A percentile compares a stretch with the other conserved stretches of the same genome.
phyloP scores from a whole-genome alignment of 2,329 filamentous ascomycete genomes.

The Arthroderma uncinatum region DNA sequence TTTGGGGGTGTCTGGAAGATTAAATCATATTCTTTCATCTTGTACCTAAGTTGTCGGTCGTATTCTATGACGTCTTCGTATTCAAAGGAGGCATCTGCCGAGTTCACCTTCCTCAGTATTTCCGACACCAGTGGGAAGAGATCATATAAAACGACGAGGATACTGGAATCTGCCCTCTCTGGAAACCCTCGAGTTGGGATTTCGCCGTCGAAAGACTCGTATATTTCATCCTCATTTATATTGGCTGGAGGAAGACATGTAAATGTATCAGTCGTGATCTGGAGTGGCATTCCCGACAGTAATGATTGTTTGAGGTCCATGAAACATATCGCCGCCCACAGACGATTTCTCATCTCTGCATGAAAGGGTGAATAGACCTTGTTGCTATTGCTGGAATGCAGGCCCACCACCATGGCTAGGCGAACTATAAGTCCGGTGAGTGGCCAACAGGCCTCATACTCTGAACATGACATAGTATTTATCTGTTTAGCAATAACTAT shows the following conservation, averaged over 20 bases:
- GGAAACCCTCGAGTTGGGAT: not conserved
- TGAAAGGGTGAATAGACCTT: slow-evolving; percentile 13
- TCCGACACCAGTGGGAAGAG: slow-evolving; percentile 12
- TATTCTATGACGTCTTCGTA: slow-evolving; percentile 14
- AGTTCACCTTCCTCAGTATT: slow-evolving; percentile 14
- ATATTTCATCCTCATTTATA: slow-evolving; percentile 33
- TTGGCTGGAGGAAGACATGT: slow-evolving; percentile 30
- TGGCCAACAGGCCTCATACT: slow-evolving; percentile 16
- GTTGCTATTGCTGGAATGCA: slow-evolving; percentile 26
- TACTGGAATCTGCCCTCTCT: not conserved
- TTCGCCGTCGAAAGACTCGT: not conserved
- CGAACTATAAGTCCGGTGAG: slow-evolving; percentile 27
- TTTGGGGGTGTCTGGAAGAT: not conserved
- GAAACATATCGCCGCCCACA: slow-evolving; percentile 29
- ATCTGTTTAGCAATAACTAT: slow-evolving; percentile 16
- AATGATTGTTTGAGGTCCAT: slow-evolving; percentile 30
- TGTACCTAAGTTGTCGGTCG: slow-evolving; percentile 11
- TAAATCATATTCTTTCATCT: slow-evolving; percentile 1
- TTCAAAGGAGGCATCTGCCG: slow-evolving; percentile 8
- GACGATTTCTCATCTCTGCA: slow-evolving; percentile 21
- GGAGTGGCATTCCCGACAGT: slow-evolving; percentile 26
- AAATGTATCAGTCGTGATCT: slow-evolving; percentile 28
- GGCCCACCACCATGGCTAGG: slow-evolving; percentile 31
- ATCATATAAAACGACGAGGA: slow-evolving; percentile 4
- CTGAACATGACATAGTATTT: slow-evolving; percentile 14